Evolutionary conservation across 495 filamentous ascomycete species (phyloP), one percentile per base, ranked within the genome.

Genomic region (Podospora tetraspora): DNA sequence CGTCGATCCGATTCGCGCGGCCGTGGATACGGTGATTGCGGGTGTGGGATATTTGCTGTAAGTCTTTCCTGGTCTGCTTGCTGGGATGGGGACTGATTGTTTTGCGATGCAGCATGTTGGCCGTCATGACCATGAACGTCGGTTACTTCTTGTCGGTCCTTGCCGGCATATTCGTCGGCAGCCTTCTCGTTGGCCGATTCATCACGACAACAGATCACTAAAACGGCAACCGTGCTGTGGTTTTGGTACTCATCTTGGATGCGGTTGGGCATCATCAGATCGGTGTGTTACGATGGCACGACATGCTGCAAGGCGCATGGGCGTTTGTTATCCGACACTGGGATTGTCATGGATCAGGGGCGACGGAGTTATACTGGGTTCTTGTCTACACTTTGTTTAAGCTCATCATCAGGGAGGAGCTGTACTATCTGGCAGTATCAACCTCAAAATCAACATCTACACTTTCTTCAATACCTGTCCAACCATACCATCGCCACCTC

Each of bases 111-210:
- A 98, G 94, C 62, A 98, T 98, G 94, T 82, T 98, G 80, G 94
- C 92, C n/a, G 91, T 97, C 72, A 98, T 98, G 94, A 95, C 93
- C 3, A 86, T 94, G 87, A 98, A 98, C 73, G 86, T 97, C 59
- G 94, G 94, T n/a, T 98, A 97, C 74, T 97, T 97, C 79, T 79
- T 94, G 27, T 93, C 94, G 1, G 86, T 97, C 1, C 86, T 98
- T 24, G 91, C 80, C 7, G 94, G 94, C 7, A 85, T 88, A 2
- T 97, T 97, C 75, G 72, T 95, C 4, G 94, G 94, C 16, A 94
- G 94, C 78, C 79, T 98, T 43, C 84, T 86, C 0, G 83, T 94
- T 61, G 94, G 94, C 13, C 83, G 94, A 69, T 93, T 89, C 71
- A 76, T 77, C 57, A 73, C 59, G 69, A 62, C 67, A 9, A 62